A percentile compares a stretch with the other conserved stretches of the same genome.
Conservation (phyloP, 768 basidiomycete species). For the Daedaleopsis nitida region DNA sequence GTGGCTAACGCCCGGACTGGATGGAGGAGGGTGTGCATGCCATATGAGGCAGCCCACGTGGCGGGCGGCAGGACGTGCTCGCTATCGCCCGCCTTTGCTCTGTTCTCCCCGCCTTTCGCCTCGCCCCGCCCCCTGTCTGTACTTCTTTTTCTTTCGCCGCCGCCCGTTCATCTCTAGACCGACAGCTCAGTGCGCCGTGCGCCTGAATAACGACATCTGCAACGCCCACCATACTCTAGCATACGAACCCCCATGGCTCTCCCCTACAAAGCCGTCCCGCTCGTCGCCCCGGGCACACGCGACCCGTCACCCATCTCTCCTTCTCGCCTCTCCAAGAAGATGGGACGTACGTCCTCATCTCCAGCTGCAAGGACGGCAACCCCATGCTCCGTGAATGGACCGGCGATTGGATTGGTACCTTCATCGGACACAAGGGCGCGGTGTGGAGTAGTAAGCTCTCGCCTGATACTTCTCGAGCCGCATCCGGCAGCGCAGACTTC, state of each 20-base stretch:
- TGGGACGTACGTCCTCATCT: slow-evolving; percentile 85
- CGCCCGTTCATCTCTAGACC: slow-evolving; percentile 21
- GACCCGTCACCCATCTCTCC: slow-evolving; percentile 91
- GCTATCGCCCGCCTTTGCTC: background rate
- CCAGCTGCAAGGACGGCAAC: slow-evolving; percentile 98
- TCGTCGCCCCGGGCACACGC: slow-evolving; percentile 84
- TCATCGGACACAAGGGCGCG: slow-evolving; percentile 89
- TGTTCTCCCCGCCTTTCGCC: slow-evolving; percentile 5
- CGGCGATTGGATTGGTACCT: slow-evolving; percentile 98
- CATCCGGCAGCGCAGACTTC: slow-evolving; percentile 94
- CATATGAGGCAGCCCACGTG: no score
- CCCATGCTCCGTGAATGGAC: slow-evolving; percentile 97
- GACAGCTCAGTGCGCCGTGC: slow-evolving; percentile 36
- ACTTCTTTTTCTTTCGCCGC: slow-evolving; percentile 17
- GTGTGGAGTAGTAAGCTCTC: slow-evolving; percentile 97
- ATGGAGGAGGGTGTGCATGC: no score
- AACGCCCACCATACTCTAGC: slow-evolving; percentile 19
- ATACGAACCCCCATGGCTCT: slow-evolving; percentile 24
- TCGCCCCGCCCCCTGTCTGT: slow-evolving; percentile 4
- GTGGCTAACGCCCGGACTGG: no score
- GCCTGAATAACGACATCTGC: slow-evolving; percentile 29
- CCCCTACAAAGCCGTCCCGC: slow-evolving; percentile 62
- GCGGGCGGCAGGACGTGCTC: no score
- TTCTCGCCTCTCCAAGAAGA: slow-evolving; percentile 89
- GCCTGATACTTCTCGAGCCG: slow-evolving; percentile 81